phyloP scores from a whole-genome alignment of 1,284 basidiomycete species.

The Xerocomus nothofagi region DNA sequence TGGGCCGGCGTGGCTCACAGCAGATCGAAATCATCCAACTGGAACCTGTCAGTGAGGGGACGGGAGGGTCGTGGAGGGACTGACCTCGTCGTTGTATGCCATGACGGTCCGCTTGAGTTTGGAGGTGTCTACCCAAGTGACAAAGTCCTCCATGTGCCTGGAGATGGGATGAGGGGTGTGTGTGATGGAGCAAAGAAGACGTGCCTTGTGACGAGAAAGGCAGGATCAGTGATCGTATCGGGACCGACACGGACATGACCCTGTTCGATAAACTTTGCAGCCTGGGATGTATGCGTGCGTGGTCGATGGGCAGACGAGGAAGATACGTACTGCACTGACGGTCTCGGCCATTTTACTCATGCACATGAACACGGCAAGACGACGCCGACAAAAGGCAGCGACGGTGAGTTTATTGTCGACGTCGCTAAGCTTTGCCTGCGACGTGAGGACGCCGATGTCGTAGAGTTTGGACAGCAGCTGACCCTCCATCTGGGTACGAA shows the following conservation, averaged over 20 bases:
- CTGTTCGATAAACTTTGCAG: slow-evolving; percentile 96
- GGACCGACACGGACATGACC: slow-evolving; percentile 98
- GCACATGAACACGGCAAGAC: slow-evolving; percentile 92
- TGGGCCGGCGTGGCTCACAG: slow-evolving; percentile 45
- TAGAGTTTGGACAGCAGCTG: slow-evolving; percentile 93
- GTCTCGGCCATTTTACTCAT: slow-evolving; percentile 95
- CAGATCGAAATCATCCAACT: slow-evolving; percentile 91
- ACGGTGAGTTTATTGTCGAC: slow-evolving; percentile 96
- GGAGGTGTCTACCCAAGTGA: slow-evolving; percentile 98
- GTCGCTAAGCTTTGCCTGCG: slow-evolving; percentile 83
- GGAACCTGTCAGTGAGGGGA: slow-evolving; percentile 13
- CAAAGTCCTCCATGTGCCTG: slow-evolving; percentile 98
- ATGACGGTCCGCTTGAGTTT: slow-evolving; percentile 96
- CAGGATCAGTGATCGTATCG: slow-evolving; percentile 94
- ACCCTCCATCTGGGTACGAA: slow-evolving; percentile 81
- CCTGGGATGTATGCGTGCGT: slow-evolving; percentile 48
- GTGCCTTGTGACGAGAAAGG: slow-evolving; percentile 90
- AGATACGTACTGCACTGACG: slow-evolving; percentile 80
- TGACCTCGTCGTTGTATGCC: slow-evolving; percentile 95
- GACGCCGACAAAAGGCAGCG: slow-evolving; percentile 88
- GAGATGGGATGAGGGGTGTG: slow-evolving; percentile 9
- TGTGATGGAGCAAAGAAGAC: slow-evolving; percentile 15
- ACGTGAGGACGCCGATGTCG: slow-evolving; percentile 92
- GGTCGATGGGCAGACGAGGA: slow-evolving; percentile 3
- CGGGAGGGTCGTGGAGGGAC: slow-evolving; percentile 15